Conservation (phyloP, 495 filamentous ascomycete species). For the Lineolata rhizophorae region DNA sequence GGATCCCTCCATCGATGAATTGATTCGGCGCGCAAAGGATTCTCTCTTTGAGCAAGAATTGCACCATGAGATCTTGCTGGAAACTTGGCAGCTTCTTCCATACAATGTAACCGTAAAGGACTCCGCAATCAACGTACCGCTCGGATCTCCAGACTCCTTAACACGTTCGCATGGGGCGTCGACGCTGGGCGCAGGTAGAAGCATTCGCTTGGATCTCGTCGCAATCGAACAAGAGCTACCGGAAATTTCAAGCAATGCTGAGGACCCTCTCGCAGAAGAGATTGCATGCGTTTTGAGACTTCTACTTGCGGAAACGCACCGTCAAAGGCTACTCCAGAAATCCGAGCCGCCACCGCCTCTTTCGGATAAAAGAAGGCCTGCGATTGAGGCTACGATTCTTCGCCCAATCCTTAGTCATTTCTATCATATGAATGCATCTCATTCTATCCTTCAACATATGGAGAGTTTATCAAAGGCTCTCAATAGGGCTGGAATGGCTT, state of each 20-base stretch:
- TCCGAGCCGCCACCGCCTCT: conserved; percentile 38
- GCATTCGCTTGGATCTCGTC: no score
- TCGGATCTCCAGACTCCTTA: conserved; percentile 32
- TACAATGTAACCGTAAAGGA: no score
- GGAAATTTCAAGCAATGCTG: conserved; percentile 5
- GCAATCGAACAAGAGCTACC: no score
- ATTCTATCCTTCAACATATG: no score
- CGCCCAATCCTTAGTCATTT: conserved; percentile 42
- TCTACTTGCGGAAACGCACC: conserved; percentile 49
- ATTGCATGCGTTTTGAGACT: conserved; percentile 39
- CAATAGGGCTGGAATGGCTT: no score
- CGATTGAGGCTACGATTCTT: conserved; percentile 36
- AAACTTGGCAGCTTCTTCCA: conserved; percentile 45
- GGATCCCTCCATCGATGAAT: conserved; percentile 5
- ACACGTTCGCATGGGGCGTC: conserved; percentile 17
- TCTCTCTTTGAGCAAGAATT: conserved; percentile 80
- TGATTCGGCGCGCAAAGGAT: conserved; percentile 58
- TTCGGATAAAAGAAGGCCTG: conserved; percentile 19
- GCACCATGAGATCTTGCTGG: conserved; percentile 74
- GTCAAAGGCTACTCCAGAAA: conserved; percentile 38
- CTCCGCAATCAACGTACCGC: no score
- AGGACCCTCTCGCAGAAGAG: conserved; percentile 25
- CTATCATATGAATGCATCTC: conserved; percentile 33
- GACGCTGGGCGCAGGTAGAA: no score
- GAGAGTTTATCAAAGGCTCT: no score